Evolutionary conservation across 2,329 filamentous ascomycete genomes (phyloP).

Genomic region (Aspergillus tanneri): DNA sequence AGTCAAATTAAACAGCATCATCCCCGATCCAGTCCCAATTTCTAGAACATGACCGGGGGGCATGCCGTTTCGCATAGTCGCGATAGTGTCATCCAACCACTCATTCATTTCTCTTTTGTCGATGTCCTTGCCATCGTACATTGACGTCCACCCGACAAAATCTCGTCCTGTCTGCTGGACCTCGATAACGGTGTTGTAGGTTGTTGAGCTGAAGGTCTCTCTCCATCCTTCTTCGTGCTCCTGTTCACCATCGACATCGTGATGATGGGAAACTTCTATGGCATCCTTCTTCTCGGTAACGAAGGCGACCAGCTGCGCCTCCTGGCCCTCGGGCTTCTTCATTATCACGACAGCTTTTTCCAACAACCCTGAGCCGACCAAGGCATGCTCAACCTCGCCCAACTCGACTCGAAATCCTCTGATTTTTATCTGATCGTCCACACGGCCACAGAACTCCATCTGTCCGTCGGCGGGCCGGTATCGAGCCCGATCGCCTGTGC

Average conservation of each 20-base stretch:
- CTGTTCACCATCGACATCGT: background rate
- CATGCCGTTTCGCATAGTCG: background rate
- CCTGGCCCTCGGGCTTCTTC: background rate
- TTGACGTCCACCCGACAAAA: constrained; percentile 8
- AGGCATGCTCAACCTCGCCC: constrained; percentile 3
- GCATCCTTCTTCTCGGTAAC: background rate
- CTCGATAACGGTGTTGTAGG: background rate
- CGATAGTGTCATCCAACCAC: constrained; percentile 6
- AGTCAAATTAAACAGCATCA: constrained; percentile 3
- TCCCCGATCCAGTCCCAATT: constrained; percentile 2
- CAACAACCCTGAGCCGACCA: background rate
- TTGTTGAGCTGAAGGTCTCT: background rate
- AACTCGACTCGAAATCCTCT: constrained; percentile 5
- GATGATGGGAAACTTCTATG: background rate
- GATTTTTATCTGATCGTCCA: constrained; percentile 9
- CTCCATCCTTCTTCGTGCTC: constrained; percentile 3
- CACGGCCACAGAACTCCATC: constrained; percentile 5
- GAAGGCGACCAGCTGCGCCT: constrained; percentile 1
- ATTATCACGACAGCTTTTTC: background rate
- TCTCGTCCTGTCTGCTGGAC: background rate
- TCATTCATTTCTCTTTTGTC: constrained; percentile 3
- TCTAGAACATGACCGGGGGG: background rate
- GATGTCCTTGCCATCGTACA: constrained; percentile 4
- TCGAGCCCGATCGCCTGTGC: constrained; percentile 5
- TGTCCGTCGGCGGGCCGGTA: constrained; percentile 2